These are phyloP conservation scores for Phaseolus coccineus DNA, from an alignment of 331 rosid species.

Conservation along the genomic window DNA sequence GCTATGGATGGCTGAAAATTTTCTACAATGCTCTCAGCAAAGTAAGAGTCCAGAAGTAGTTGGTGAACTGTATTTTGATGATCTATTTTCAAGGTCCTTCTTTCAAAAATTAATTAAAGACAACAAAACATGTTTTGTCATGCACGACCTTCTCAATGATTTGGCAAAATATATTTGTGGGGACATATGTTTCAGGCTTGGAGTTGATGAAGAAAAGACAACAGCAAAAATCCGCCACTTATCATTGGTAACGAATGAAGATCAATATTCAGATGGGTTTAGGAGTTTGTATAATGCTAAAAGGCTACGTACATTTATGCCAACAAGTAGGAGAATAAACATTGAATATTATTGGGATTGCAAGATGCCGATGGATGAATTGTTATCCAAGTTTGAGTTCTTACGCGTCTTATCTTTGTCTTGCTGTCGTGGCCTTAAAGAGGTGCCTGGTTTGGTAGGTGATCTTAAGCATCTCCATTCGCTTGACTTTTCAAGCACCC, in stretches of 20 bases:
- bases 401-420: conserved; percentile 1
- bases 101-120: neutral
- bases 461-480: neutral
- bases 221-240: neutral
- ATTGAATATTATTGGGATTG: neutral
- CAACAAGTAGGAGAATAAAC: too few species aligned
- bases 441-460: neutral
- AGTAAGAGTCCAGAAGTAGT: neutral
- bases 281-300: neutral
- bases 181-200: neutral
- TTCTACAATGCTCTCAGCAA: neutral
- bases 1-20: neutral
- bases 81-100: neutral
- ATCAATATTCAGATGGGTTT: neutral
- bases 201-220: neutral
- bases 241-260: neutral
- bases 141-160: conserved; percentile 22
- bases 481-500: neutral
- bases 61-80: neutral
- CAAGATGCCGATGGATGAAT: neutral
- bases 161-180: conserved; percentile 13
- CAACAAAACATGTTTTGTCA: neutral
- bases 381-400: neutral
- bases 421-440: neutral
- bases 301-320: neutral